Base-by-base conservation (phyloP, 2,329 filamentous ascomycete genomes). In the Zarea fungicola region DNA sequence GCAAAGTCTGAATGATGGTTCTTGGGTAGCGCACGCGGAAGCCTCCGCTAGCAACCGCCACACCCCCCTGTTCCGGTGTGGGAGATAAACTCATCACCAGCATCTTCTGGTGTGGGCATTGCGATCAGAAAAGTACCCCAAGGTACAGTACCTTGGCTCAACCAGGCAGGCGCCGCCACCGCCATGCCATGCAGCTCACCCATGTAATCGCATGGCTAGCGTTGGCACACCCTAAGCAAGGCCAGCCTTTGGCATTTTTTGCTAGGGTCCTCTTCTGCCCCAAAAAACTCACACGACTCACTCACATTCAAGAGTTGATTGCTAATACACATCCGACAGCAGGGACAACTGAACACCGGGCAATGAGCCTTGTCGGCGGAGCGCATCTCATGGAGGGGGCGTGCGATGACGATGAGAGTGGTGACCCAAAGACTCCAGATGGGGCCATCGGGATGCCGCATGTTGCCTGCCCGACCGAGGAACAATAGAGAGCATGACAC, bases 181-280 rank as follows among this genome's bases (percentile, higher is more conserved):
- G 43, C 43, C 43, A 47, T 47, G 43, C 43, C 43, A 46, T 46
- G 43, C 43, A 47, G 25, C 43, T 39, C 31, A 13, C 35, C 43
- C 41, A 31, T 46, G 43, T 26, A n/a, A 47, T 32, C 34, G 19
- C 43, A 18, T 21, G 34, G 35, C 43, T 40, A 47, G 43, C 14
- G 26, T 47, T 16, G 35, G 26, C 43, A 40, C 43, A 47, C 21
- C 35, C 34, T 34, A 47, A 47, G 25, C 43, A 39, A 31, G 13
- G 26, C 26, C 26, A 7, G 26, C 26, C 26, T 26, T 39, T 37
- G 23, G 22, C 42, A 21, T 35, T 19, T 19, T 22, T 11, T 45
- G 14, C 42, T 36, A 7, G 7, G 26, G 7, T 29, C 26, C 29
- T 29, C 42, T 44, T 13, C 6, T 44, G 41, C 29, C 4, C 42